Evolutionary conservation across 345 rosid genomes (phyloP), one percentile per base, ranked within the genome.

Genomic region (Eucalyptus virginea): DNA sequence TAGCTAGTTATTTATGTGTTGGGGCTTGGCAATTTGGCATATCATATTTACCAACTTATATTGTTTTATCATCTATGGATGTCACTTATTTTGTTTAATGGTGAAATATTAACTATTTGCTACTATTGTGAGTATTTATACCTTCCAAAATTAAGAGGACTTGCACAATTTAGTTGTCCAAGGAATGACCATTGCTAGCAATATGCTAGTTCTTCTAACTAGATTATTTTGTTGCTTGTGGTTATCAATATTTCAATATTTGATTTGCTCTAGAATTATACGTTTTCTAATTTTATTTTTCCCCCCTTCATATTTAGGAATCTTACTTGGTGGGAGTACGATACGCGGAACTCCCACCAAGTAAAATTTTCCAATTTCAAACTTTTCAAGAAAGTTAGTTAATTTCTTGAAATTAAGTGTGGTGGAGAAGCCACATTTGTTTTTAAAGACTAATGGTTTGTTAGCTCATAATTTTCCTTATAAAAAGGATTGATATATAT

Each of bases 81-180:
- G 0, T 8, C 24, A 52, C 56, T 3, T 3, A 52, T 52, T 52
- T 52, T 8, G 5, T 52, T 52, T 52, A 52, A 18, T 52, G 56
- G 10, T 19, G 56, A 3, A 8, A 52, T 52, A 52, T 52, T 0
- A 52, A 3, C 56, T 3, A 19, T 3, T 52, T 52, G 10, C 24
- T 52, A 52, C 54, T 51, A 51, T 51, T 6, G 9, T 17, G 54
- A 51, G 23, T 18, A 51, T 51, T 51, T 51, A 51, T 3, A 51
- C 9, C 1, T 51, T 51, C 2, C 8, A 17, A 1, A 51, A 51
- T 1, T 18, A 51, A 51, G 1, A 51, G 0, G 56, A 51, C 0
- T 3, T 18, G 4, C 56, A 51, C 24, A 19, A 52, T 52, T 19
- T 3, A 8, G 5, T 52, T 52, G 5, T 19, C 56, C 56, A 52